These are phyloP conservation scores for Gracilaria vermiculophylla DNA, from an alignment of 23 red algal genomes.

Conservation along the genomic window DNA sequence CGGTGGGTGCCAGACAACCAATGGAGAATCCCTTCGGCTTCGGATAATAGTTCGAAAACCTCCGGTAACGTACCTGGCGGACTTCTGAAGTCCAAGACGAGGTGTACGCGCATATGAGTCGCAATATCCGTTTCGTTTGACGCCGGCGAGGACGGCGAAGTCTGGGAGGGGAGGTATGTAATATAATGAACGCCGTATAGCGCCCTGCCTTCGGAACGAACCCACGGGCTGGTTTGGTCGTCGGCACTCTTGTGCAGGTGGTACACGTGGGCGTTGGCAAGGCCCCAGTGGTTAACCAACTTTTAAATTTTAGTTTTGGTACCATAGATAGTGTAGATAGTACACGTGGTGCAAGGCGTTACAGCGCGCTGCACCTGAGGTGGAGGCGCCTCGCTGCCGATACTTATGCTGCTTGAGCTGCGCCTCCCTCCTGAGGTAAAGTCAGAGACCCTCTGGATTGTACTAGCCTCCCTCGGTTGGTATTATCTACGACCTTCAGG, in stretches of 20 bases:
- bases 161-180: too few relatives aligned
- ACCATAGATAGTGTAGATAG: not conserved
- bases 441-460: not conserved
- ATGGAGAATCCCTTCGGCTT: too few relatives aligned
- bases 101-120: too few relatives aligned
- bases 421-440: not conserved
- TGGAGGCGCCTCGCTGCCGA: not conserved
- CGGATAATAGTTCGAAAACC: too few relatives aligned
- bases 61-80: too few relatives aligned
- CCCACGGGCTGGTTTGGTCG: too few relatives aligned
- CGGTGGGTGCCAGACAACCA: too few relatives aligned
- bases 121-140: too few relatives aligned
- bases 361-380: not conserved
- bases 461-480: not conserved
- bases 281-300: not conserved
- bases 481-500: not conserved
- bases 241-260: not conserved
- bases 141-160: too few relatives aligned
- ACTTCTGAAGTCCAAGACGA: too few relatives aligned
- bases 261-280: not conserved
- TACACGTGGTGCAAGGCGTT: not conserved
- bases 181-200: too few relatives aligned
- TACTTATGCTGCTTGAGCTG: slow-evolving; percentile 5
- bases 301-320: not conserved
- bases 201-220: too few relatives aligned